These are phyloP conservation scores for Leptographium procerum DNA, from an alignment of 2,329 filamentous ascomycete genomes.

Conservation along the genomic window DNA sequence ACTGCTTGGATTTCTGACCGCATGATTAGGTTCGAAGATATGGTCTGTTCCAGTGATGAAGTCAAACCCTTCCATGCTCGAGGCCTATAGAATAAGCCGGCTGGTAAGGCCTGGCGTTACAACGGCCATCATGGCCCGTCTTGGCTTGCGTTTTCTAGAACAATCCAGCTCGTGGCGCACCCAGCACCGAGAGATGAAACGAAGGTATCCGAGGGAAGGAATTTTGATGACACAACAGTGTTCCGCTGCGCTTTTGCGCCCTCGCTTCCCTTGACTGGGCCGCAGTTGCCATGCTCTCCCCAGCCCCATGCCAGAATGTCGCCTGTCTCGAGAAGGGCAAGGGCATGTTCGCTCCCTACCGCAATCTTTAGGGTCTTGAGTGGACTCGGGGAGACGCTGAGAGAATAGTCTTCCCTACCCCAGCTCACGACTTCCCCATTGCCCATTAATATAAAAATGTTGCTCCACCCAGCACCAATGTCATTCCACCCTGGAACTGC, in stretches of 20 bases:
- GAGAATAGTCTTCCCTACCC: conserved; percentile 79
- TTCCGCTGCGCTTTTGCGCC: conserved; percentile 63
- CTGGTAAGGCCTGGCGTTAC: not conserved
- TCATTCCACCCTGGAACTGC: conserved; percentile 49
- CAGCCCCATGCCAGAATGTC: conserved; percentile 83
- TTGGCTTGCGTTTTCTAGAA: conserved; percentile 4
- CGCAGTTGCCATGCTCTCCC: conserved; percentile 97
- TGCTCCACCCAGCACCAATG: conserved; percentile 72
- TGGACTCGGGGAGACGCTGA: conserved; percentile 54
- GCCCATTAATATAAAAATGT: conserved; percentile 56
- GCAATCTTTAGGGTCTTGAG: conserved; percentile 53
- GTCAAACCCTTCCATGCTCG: not conserved
- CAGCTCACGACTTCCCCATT: conserved; percentile 56
- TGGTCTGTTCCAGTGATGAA: conserved; percentile 19
- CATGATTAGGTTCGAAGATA: conserved; percentile 18
- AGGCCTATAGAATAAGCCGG: not conserved
- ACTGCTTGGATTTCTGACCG: conserved; percentile 15
- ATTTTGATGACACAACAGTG: conserved; percentile 47
- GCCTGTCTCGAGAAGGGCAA: conserved; percentile 55
- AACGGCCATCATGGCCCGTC: not conserved
- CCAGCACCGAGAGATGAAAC: conserved; percentile 65
- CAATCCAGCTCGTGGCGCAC: conserved; percentile 79
- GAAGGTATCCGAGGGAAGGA: conserved; percentile 36
- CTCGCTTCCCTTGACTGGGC: conserved; percentile 38
- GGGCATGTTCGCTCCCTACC: conserved; percentile 80